A percentile compares a stretch with the other conserved stretches of the same genome.
Evolutionary conservation across 192 early-diverging fungal genomes (phyloP).

Genomic region (Entomortierella beljakovae): DNA sequence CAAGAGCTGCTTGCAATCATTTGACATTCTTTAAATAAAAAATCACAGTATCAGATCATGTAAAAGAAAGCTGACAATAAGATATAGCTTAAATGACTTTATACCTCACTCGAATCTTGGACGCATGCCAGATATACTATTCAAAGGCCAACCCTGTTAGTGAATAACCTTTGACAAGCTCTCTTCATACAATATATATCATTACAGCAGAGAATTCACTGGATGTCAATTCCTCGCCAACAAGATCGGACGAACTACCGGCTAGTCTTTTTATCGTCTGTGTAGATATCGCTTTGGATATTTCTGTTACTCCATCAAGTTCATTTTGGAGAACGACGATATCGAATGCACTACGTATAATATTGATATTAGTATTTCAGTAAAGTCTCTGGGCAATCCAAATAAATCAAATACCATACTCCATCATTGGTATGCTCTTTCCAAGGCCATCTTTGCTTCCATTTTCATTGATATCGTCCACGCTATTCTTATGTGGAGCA

Average conservation of each 20-base stretch:
- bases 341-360: slow-evolving; percentile 29
- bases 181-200: too few species aligned
- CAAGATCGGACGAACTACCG: neutral
- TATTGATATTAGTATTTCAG: too few species aligned
- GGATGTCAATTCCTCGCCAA: neutral
- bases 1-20: slow-evolving; percentile 15
- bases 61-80: neutral
- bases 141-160: neutral
- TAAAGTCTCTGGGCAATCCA: too few species aligned
- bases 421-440: slow-evolving; percentile 4
- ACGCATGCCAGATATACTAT: slow-evolving; percentile 32
- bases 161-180: too few species aligned
- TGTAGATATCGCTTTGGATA: slow-evolving; percentile 3
- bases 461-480: neutral
- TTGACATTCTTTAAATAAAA: slow-evolving; percentile 6
- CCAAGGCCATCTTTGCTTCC: neutral
- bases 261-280: slow-evolving; percentile 1
- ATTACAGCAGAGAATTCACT: neutral
- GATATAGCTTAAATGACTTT: too few species aligned
- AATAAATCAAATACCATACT: slow-evolving; percentile 6
- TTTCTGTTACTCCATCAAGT: slow-evolving; percentile 4
- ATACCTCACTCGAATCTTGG: slow-evolving; percentile 32
- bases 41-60: neutral
- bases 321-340: slow-evolving; percentile 38
- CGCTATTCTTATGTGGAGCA: neutral